phyloP scores from a whole-genome alignment of 345 rosid species.

The Garcia nutans region DNA sequence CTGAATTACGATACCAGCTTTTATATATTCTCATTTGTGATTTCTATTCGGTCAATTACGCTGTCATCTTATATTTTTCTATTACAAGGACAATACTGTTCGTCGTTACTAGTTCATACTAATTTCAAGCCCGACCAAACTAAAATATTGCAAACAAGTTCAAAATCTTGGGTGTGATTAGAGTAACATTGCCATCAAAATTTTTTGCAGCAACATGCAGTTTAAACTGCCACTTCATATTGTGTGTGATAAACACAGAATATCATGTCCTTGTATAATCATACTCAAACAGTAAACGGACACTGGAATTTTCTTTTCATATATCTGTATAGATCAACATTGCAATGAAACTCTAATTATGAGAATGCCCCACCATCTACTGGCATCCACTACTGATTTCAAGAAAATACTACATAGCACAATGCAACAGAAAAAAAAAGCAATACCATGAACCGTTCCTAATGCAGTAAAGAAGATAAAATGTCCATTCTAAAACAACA shows the following conservation, averaged over 20 bases:
- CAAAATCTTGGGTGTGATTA: background rate
- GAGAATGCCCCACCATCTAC: background rate
- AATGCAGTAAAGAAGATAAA: background rate
- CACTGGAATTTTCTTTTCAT: background rate
- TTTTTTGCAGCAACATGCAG: background rate
- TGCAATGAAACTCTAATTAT: background rate
- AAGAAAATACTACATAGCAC: background rate
- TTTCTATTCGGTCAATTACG: no score
- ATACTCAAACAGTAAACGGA: background rate
- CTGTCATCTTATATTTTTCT: no score
- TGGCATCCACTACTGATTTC: background rate
- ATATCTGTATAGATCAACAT: background rate
- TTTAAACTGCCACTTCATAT: background rate
- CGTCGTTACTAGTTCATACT: background rate
- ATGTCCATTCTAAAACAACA: background rate
- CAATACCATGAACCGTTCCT: background rate
- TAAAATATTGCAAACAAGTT: background rate
- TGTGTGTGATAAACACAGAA: no score
- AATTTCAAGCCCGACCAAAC: background rate
- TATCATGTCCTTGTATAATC: background rate
- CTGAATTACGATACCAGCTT: no score
- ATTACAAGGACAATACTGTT: no score
- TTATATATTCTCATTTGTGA: no score
- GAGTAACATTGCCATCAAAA: background rate
- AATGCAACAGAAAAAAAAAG: background rate